Evolutionary conservation across 768 basidiomycete species (phyloP).

Genomic region (Tubosaeta brunneosetosa): DNA sequence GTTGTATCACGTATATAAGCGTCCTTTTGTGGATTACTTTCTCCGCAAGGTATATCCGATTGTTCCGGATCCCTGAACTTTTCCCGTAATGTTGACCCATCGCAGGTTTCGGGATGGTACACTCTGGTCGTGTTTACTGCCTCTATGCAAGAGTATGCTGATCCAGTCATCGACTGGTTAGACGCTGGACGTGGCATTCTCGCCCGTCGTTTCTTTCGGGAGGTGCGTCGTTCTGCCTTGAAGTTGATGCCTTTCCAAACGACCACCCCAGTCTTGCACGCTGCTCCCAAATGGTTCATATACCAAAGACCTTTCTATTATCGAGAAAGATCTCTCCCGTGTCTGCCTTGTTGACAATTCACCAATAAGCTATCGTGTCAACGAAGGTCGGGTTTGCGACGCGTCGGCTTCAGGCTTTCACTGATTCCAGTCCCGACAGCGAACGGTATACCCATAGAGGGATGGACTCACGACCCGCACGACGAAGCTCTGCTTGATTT

Average conservation of each 20-base stretch:
- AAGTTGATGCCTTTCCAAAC: background rate
- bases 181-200: slow-evolving; percentile 93
- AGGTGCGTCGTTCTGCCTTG: slow-evolving; percentile 48
- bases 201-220: slow-evolving; percentile 83
- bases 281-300: slow-evolving; percentile 90
- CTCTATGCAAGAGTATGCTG: slow-evolving; percentile 98
- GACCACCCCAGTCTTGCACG: slow-evolving; percentile 70
- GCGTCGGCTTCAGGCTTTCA: background rate
- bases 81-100: slow-evolving; percentile 5
- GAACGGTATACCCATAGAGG: slow-evolving; percentile 98
- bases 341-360: slow-evolving; percentile 97
- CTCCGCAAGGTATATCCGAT: slow-evolving; percentile 66
- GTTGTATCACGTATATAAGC: slow-evolving; percentile 96
- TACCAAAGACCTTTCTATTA: slow-evolving; percentile 84
- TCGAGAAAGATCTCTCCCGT: slow-evolving; percentile 87
- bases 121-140: slow-evolving; percentile 98
- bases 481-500: slow-evolving; percentile 97
- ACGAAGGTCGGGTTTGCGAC: slow-evolving; percentile 65
- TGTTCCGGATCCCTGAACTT: background rate
- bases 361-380: slow-evolving; percentile 84
- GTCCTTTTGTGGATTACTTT: slow-evolving; percentile 96
- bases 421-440: slow-evolving; percentile 43
- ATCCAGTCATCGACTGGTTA: slow-evolving; percentile 99
- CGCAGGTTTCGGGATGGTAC: slow-evolving; percentile 97
- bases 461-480: slow-evolving; percentile 96